Evolutionary conservation across 2,329 filamentous ascomycete species (phyloP), one percentile per base, ranked within the genome.

Genomic region (Apiospora sp.): DNA sequence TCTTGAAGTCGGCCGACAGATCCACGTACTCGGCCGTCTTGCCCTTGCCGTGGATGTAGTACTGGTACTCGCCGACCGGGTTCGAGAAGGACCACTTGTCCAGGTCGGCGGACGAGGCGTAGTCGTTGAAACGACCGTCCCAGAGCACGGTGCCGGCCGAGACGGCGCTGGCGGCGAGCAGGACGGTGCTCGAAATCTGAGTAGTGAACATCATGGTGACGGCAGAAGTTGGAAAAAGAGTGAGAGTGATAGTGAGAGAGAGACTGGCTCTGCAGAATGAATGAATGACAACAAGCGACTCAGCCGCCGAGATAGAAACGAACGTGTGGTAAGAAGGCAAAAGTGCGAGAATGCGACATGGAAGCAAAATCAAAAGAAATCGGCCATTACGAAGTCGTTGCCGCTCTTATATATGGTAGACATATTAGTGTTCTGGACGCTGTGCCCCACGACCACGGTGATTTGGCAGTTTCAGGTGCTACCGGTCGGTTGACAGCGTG

Each of bases 1-100:
- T 93, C 83, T 92, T 92, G 85, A 86, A 91, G 72, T 82, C 80
- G 0, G 88, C 79, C 1, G 86, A 87, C 1, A 93, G 84, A 76
- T 89, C 89, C 74, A 93, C 86, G 80, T 93, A 93, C 76, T 88
- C 82, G 67, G 84, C 85, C 22, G 88, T 85, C 0, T 82, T 68
- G 12, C 85, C 87, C 12, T 83, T 81, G 68, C 92, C 92, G 83
- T 94, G 92, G 79, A 93, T 93, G 83, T 93, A 93, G 85, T 91
- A 94, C 82, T 94, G 92, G 82, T 92, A 94, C 0, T 89, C 87
- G 1, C 89, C 88, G 74, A 89, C 87, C 80, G 90, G 86, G 78
- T 90, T 91, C 8, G 85, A 86, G 87, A 88, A 92, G 1, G 87
- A 89, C 89, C 89, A 91, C 58, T 86, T 84, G 75, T 85, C 82